These are phyloP conservation scores for Claviceps purpurea DNA, from an alignment of 2,329 filamentous ascomycete genomes.

Conservation along the genomic window DNA sequence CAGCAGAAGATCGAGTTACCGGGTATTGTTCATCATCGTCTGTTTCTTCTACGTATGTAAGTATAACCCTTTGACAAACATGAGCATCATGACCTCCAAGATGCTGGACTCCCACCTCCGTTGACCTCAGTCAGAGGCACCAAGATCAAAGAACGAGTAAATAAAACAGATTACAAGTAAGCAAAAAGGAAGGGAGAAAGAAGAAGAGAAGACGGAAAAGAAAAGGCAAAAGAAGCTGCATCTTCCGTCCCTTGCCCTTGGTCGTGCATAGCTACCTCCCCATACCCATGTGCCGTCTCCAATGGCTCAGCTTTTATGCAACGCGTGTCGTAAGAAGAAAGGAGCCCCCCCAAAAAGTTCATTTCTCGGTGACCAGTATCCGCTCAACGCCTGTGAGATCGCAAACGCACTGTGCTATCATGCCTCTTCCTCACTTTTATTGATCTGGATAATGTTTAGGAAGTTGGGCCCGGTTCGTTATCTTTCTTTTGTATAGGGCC, in stretches of 20 bases:
- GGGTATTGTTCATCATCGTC: background rate
- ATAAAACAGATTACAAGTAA: background rate
- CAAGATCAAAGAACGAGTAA: background rate
- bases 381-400: constrained; percentile 7
- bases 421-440: too few species aligned
- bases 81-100: background rate
- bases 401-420: constrained; percentile 3
- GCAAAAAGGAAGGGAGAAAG: background rate
- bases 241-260: background rate
- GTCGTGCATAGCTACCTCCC: background rate
- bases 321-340: constrained; percentile 7
- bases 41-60: background rate
- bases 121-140: background rate
- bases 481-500: too few species aligned
- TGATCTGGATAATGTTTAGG: too few species aligned
- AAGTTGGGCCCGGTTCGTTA: too few species aligned
- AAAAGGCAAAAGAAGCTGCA: background rate
- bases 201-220: background rate
- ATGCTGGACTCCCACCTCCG: too few species aligned
- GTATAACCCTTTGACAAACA: background rate
- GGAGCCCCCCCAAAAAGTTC: background rate
- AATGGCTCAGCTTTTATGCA: constrained; percentile 6
- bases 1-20: too few species aligned
- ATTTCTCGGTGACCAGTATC: constrained; percentile 3
- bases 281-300: background rate